Percentiles rank a stretch among this genome's conserved stretches.
These are phyloP conservation scores for Populus ilicifolia DNA, from an alignment of 345 rosid species.

Conservation along the genomic window DNA sequence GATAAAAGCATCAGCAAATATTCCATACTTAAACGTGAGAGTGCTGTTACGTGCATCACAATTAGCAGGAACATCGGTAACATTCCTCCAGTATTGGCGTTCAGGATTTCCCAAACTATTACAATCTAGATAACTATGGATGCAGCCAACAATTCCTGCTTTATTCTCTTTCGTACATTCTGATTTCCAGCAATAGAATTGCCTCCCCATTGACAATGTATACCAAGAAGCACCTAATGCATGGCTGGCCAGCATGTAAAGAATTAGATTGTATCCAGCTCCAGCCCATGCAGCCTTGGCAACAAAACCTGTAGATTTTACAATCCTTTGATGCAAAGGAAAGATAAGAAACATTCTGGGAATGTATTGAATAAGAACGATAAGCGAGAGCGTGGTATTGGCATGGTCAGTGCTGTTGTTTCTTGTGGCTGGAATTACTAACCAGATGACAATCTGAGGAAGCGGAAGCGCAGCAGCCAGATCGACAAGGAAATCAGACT, in stretches of 20 bases:
- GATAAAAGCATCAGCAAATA: conserved; percentile 67
- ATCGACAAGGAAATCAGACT: conserved; percentile 67
- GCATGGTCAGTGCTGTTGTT: conserved; percentile 10
- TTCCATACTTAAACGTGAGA: conserved; percentile 52
- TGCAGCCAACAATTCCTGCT: conserved; percentile 35
- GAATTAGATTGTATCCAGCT: conserved; percentile 36
- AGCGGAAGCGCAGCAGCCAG: conserved; percentile 78
- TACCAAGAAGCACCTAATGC: conserved; percentile 84
- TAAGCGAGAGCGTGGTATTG: conserved; percentile 15
- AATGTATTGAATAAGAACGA: conserved; percentile 27
- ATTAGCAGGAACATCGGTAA: conserved; percentile 32
- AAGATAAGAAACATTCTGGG: conserved; percentile 27
- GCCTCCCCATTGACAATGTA: conserved; percentile 60
- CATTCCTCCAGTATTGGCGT: conserved; percentile 59
- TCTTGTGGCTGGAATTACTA: conserved; percentile 20
- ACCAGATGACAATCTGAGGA: conserved; percentile 42
- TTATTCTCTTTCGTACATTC: conserved; percentile 27
- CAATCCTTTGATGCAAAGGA: conserved; percentile 25
- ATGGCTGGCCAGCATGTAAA: conserved; percentile 38
- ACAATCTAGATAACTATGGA: conserved; percentile 56
- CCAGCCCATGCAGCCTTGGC: conserved; percentile 39
- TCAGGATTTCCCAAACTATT: conserved; percentile 34
- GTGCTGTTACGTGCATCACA: conserved; percentile 55
- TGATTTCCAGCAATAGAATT: conserved; percentile 65
- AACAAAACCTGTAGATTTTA: conserved; percentile 27